A percentile compares a stretch with the other conserved stretches of the same genome.
These are phyloP conservation scores for Orbilia javanica DNA, from an alignment of 2,329 filamentous ascomycete species.

Conservation along the genomic window DNA sequence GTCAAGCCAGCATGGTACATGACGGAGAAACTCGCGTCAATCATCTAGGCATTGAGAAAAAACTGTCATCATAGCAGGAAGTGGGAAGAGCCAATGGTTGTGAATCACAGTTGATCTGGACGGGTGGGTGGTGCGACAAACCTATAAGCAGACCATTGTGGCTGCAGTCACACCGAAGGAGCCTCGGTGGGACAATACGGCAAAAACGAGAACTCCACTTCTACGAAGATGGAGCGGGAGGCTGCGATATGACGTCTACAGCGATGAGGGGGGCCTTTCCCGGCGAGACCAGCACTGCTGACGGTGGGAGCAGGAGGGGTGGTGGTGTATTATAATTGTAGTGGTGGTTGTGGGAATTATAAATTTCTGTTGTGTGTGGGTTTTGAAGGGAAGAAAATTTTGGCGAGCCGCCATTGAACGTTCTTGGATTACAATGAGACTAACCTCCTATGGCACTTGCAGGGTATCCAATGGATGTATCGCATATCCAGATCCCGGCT, in stretches of 20 bases:
- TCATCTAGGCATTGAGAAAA: constrained; percentile 57
- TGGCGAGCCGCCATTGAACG: constrained; percentile 35
- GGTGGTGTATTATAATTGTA: background rate
- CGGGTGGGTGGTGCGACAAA: constrained; percentile 15
- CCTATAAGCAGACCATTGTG: constrained; percentile 50
- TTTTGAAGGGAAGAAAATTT: constrained; percentile 46
- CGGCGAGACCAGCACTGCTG: too few relatives aligned
- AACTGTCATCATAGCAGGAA: constrained; percentile 60
- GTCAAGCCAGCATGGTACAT: constrained; percentile 65
- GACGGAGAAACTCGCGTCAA: constrained; percentile 59
- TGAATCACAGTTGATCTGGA: constrained; percentile 1
- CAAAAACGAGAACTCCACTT: background rate
- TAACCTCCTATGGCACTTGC: constrained; percentile 13
- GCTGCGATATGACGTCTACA: constrained; percentile 25
- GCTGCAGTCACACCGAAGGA: constrained; percentile 35
- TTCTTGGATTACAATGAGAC: constrained; percentile 9
- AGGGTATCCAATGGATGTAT: too few relatives aligned
- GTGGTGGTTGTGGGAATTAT: background rate
- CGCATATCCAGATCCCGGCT: too few relatives aligned
- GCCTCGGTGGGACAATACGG: constrained; percentile 12
- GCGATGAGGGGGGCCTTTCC: background rate
- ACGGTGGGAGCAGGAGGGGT: background rate
- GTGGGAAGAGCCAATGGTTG: background rate
- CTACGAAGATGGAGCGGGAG: background rate
- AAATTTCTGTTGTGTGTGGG: constrained; percentile 34